Base-by-base conservation (phyloP, 345 rosid species). In the Geranium rotundifolium region DNA sequence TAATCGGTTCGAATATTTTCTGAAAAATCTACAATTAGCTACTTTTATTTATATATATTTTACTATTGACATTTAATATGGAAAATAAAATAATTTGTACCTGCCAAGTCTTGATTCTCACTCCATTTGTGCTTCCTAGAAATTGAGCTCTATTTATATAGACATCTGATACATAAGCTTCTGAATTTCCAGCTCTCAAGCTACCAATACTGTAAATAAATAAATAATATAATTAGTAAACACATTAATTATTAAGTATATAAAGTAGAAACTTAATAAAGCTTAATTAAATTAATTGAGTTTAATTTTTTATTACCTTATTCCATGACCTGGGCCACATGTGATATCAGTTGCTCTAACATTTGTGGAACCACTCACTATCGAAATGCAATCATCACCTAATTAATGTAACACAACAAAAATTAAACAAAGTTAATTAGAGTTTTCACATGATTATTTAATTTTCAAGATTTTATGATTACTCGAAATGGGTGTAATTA, bases 321-420 rank as follows among this genome's bases (percentile, higher is more conserved):
- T 87, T 37, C 98, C 96, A 68, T 92, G 98, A 19, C 98, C 98
- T 1, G 98, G 96, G 56, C 98, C 98, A 41, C 98, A 89, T 7
- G 75, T 77, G 37, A 92, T 89, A 57, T 81, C 85, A 4, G 80
- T 79, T 19, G 85, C 96, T 61, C 69, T 70, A 58, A 92, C 87
- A 77, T 82, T 76, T 65, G 71, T 87, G 4, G 96, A 92, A 69
- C 98, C 95, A 31, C 90, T 83, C 56, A 89, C 95, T 57, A 92
- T 83, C 4, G 98, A 92, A 67, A 92, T 85, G 57, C 95, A 92
- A 54, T 92, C 98, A 79, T 92, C 98, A 62, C 98, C 98, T 91
- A 75, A 64, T 29, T 49, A 19, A 59, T 19, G 12, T 13, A 72
- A 64, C 20, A 19, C 14, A 19, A 61, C 41, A 5, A 34, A 34